These are phyloP conservation scores for Apiospora rasikravindrae DNA, from an alignment of 2,329 filamentous ascomycete species.

Conservation along the genomic window DNA sequence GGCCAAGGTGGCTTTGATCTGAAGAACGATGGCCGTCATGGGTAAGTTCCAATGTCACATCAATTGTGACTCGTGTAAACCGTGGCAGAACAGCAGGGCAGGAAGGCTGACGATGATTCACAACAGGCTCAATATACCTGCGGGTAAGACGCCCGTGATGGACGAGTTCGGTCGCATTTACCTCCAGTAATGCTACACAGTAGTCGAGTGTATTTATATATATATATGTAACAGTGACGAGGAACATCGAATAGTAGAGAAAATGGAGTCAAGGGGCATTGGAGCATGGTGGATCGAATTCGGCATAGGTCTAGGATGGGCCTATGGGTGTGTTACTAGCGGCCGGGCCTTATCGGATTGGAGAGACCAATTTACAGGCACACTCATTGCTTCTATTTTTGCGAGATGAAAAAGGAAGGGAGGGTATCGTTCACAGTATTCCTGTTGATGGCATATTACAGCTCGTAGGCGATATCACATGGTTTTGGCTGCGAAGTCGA, in stretches of 20 bases:
- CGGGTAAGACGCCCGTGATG: slow-evolving; percentile 13
- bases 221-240: slow-evolving; percentile 6
- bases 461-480: not conserved
- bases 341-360: not conserved
- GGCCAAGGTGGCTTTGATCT: slow-evolving; percentile 17
- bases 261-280: not conserved
- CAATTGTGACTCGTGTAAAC: not conserved
- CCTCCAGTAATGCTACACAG: not conserved
- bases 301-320: not conserved
- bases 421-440: not conserved
- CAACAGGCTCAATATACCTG: slow-evolving; percentile 6
- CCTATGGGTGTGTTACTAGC: not conserved
- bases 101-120: not conserved
- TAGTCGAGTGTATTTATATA: not conserved
- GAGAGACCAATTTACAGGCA: not conserved
- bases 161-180: slow-evolving; percentile 18
- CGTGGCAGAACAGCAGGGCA: not conserved
- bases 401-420: not conserved
- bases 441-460: not conserved
- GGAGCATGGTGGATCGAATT: not conserved
- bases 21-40: slow-evolving; percentile 18
- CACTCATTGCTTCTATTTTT: not conserved
- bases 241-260: not conserved
- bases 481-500: not conserved
- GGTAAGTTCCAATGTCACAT: not conserved